Evolutionary conservation across 208 protist genomes (phyloP), one percentile per base, ranked within the genome.

Genomic region (Blastocrithidia nonstop): DNA sequence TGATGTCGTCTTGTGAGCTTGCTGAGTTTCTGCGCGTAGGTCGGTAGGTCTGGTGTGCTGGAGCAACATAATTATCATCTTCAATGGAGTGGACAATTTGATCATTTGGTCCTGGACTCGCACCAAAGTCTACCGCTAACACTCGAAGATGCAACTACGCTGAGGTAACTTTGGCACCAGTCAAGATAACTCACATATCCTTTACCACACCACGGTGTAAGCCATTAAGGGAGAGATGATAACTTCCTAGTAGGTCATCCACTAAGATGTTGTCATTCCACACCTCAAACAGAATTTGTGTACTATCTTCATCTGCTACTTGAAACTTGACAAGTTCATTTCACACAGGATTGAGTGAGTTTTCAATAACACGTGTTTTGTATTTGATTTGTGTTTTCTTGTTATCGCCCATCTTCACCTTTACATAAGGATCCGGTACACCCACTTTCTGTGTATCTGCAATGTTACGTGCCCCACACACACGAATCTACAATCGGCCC

Each of bases 41-140:
- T n/a, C n/a, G n/a, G n/a, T n/a, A n/a, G n/a, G n/a, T n/a, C n/a
- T n/a, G n/a, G n/a, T n/a, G n/a, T n/a, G n/a, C n/a, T n/a, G n/a
- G n/a, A n/a, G n/a, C n/a, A n/a, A n/a, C n/a, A n/a, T n/a, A n/a
- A n/a, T n/a, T n/a, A n/a, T n/a, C n/a, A n/a, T n/a, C n/a, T n/a
- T n/a, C n/a, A n/a, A n/a, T n/a, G n/a, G n/a, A n/a, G n/a, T n/a
- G n/a, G n/a, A n/a, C n/a, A n/a, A n/a, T n/a, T n/a, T n/a, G n/a
- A n/a, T n/a, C n/a, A n/a, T n/a, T n/a, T n/a, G n/a, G n/a, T n/a
- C n/a, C n/a, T n/a, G n/a, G n/a, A n/a, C n/a, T n/a, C n/a, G 24
- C 47, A 6, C 76, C 76, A 57, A 90, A 87, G 56, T 86, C 76
- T 22, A 72, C 52, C 1, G 81, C 76, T 9, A 87, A 40, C 7